Base-by-base conservation (phyloP, 2,329 filamentous ascomycete species). In the Aspergillus proliferans region DNA sequence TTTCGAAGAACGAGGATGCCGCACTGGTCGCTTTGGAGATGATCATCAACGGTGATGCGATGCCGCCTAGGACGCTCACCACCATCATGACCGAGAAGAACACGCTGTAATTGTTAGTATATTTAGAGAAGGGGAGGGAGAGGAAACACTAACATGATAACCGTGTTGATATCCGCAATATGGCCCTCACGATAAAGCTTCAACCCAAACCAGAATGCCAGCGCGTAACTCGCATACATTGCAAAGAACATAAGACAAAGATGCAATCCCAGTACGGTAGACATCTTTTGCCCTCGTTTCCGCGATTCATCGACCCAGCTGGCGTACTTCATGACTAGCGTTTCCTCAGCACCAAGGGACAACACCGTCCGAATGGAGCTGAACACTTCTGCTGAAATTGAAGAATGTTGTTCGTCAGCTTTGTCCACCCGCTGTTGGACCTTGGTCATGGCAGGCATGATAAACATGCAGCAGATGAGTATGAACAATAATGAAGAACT, bases 401-500 rank as follows among this genome's bases (percentile, higher is more conserved):
- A 61, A 1, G 65, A 55, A 46, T 72, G 61, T 38, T 66, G 62
- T 15, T 65, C 58, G 7, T 74, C 66, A 1, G 68, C 63, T 38
- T 72, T 62, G 30, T 71, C 63, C 6, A 72, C 60, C 6, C 52
- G 55, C 43, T 65, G 59, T n/a, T 70, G 62, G 1, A 56, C 45
- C 28, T 66, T 64, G 6, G 65, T 54, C 6, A 71, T 60, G 2
- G 66, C 45, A 0, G 72, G 71, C 0, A 69, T 39, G 1, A 64
- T 62, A 6, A 69, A 28, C 3, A 56, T 53, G 43, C 66, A 68
- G 2, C 62, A 53, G 12, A 70, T 19, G 0, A 68, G 22, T 6
- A 76, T 67, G 46, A 74, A 75, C 6, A 75, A 59, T 3, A 81
- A 58, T 0, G 71, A 66, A 0, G 74, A 69, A 34, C 72, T 77